phyloP scores from a whole-genome alignment of 371 early-diverging fungal genomes.

The Blastocladiella emersonii region DNA sequence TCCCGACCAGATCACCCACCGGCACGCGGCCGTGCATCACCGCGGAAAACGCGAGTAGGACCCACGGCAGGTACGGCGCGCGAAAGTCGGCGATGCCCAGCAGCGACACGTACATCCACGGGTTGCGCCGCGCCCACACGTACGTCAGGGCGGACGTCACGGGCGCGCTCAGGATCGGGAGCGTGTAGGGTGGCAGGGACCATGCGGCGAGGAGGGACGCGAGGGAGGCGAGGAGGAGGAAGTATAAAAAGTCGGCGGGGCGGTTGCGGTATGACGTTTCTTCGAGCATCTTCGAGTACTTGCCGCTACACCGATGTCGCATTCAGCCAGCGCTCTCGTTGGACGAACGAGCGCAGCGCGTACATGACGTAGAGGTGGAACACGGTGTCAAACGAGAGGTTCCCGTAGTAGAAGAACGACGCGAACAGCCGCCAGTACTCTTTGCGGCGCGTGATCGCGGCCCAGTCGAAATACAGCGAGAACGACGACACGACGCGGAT shows the following conservation, averaged over 20 bases:
- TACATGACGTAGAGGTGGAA: slow-evolving; percentile 92
- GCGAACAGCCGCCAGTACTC: slow-evolving; percentile 88
- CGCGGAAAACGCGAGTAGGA: slow-evolving; percentile 66
- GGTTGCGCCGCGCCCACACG: slow-evolving; percentile 89
- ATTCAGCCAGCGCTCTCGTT: not conserved
- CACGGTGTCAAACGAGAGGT: slow-evolving; percentile 70
- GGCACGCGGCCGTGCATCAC: slow-evolving; percentile 59
- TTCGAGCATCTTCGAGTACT: slow-evolving; percentile 84
- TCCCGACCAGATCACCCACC: slow-evolving; percentile 62
- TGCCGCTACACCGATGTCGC: slow-evolving; percentile 7
- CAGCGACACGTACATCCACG: slow-evolving; percentile 67
- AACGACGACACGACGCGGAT: slow-evolving; percentile 50
- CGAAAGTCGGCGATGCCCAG: slow-evolving; percentile 73
- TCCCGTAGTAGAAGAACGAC: slow-evolving; percentile 82
- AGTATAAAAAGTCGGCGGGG: slow-evolving; percentile 70
- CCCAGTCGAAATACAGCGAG: slow-evolving; percentile 68
- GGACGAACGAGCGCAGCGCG: not conserved
- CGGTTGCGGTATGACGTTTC: slow-evolving; percentile 80
- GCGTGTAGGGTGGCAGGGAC: slow-evolving; percentile 1
- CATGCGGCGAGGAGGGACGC: not conserved
- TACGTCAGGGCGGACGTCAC: slow-evolving; percentile 80
- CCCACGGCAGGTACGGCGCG: slow-evolving; percentile 91
- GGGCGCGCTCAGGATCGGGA: slow-evolving; percentile 72
- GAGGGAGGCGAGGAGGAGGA: slow-evolving; percentile 50
- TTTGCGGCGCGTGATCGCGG: slow-evolving; percentile 40